These are phyloP conservation scores for Phlyctochytrium bullatum DNA, from an alignment of 192 early-diverging fungal species.

Conservation along the genomic window DNA sequence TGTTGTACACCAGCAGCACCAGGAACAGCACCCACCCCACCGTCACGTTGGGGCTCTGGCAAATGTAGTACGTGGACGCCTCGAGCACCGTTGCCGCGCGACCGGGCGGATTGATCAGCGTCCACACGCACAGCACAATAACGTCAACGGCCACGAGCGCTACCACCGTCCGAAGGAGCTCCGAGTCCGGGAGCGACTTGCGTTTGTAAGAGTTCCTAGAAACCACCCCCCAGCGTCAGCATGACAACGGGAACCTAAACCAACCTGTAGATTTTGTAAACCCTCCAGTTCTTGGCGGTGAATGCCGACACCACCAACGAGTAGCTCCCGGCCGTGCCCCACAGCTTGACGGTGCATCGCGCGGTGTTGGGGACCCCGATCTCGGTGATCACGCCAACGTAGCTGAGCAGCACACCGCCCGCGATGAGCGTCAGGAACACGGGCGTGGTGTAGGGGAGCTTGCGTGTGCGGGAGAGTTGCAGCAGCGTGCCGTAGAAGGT, in stretches of 20 bases:
- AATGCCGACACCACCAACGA: constrained; percentile 6
- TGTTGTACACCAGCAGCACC: background rate
- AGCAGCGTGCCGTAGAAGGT: background rate
- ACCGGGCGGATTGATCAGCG: background rate
- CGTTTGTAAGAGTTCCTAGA: background rate
- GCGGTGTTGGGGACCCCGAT: constrained; percentile 11
- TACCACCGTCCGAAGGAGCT: background rate
- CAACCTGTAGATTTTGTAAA: background rate
- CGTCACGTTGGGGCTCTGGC: background rate
- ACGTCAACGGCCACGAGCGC: background rate
- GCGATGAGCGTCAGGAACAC: background rate
- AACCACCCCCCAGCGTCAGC: background rate
- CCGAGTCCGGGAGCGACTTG: background rate
- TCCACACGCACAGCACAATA: background rate
- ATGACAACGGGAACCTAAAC: no score
- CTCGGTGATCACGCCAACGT: background rate
- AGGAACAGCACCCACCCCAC: background rate
- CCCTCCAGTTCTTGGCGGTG: background rate
- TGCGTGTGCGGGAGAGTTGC: background rate
- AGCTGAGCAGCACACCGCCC: background rate
- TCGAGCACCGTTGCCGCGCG: background rate
- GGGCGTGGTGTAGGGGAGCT: background rate
- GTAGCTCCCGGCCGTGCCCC: constrained; percentile 16
- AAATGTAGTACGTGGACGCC: background rate
- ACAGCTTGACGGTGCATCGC: constrained; percentile 16